phyloP scores from a whole-genome alignment of 768 basidiomycete species.

The Rhodotorula diobovata region DNA sequence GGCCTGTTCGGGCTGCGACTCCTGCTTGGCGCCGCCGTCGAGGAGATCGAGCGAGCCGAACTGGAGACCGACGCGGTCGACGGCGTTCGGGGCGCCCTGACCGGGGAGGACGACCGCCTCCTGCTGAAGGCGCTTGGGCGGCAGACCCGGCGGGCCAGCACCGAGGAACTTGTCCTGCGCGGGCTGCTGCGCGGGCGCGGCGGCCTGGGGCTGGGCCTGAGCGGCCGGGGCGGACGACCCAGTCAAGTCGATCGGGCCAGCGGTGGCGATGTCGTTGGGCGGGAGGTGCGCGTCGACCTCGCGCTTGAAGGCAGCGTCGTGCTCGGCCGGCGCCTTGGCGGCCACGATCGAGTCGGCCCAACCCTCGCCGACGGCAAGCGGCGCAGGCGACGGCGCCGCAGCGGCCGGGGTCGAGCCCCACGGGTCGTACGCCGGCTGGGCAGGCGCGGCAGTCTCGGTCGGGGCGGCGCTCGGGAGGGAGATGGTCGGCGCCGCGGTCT shows the following conservation, averaged over 20 bases:
- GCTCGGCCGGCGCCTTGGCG: constrained; percentile 14
- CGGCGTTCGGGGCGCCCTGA: background rate
- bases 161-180: constrained; percentile 34
- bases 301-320: constrained; percentile 26
- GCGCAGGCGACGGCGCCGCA: constrained; percentile 34
- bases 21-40: constrained; percentile 20
- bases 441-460: constrained; percentile 18
- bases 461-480: constrained; percentile 25
- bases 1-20: constrained; percentile 3
- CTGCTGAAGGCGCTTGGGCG: constrained; percentile 38
- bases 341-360: constrained; percentile 42
- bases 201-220: constrained; percentile 1
- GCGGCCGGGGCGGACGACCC: constrained; percentile 4
- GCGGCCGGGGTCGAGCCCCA: constrained; percentile 40
- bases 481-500: constrained; percentile 14
- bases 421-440: constrained; percentile 35
- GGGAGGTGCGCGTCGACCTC: constrained; percentile 39
- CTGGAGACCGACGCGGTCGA: constrained; percentile 41
- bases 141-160: constrained; percentile 35
- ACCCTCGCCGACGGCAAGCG: constrained; percentile 40
- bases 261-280: constrained; percentile 37
- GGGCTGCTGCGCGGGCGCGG: constrained; percentile 2
- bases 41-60: constrained; percentile 40
- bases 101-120: constrained; percentile 39
- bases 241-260: constrained; percentile 39